These are phyloP conservation scores for Cystobasidiopsis lactophilus DNA, from an alignment of 768 basidiomycete species.

Conservation along the genomic window DNA sequence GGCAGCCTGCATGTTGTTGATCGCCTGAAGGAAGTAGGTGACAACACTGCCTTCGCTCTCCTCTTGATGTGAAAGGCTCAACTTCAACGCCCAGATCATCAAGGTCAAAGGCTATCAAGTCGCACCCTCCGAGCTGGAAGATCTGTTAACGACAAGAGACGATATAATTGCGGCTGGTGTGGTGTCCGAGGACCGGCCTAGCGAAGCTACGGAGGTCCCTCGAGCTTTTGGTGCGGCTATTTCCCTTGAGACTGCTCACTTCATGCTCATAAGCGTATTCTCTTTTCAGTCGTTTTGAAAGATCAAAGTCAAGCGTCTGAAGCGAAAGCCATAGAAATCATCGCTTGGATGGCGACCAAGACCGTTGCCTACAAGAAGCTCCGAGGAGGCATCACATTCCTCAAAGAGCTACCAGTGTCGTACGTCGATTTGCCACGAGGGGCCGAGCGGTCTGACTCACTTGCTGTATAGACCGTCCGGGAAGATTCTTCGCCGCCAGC, in stretches of 20 bases:
- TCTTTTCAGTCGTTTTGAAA: background rate
- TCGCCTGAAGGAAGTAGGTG: background rate
- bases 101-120: background rate
- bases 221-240: background rate
- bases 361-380: background rate
- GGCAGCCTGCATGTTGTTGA: background rate
- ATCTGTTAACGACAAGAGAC: background rate
- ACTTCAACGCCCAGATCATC: background rate
- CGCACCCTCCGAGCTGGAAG: slow-evolving; percentile 3
- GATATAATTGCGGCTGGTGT: background rate
- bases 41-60: too few relatives aligned
- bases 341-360: background rate
- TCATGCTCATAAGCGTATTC: slow-evolving; percentile 12
- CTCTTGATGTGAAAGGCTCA: background rate
- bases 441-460: too few relatives aligned
- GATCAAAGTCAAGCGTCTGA: background rate
- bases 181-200: background rate
- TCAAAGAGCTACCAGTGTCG: background rate
- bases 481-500: too few relatives aligned
- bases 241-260: too few relatives aligned
- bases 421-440: too few relatives aligned
- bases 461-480: too few relatives aligned
- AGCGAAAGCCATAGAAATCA: background rate
- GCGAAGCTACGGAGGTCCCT: background rate
- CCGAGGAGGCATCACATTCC: background rate